Evolutionary conservation across 208 protist genomes (phyloP), one percentile per base, ranked within the genome.

Genomic region (Leishmania aethiopica): DNA sequence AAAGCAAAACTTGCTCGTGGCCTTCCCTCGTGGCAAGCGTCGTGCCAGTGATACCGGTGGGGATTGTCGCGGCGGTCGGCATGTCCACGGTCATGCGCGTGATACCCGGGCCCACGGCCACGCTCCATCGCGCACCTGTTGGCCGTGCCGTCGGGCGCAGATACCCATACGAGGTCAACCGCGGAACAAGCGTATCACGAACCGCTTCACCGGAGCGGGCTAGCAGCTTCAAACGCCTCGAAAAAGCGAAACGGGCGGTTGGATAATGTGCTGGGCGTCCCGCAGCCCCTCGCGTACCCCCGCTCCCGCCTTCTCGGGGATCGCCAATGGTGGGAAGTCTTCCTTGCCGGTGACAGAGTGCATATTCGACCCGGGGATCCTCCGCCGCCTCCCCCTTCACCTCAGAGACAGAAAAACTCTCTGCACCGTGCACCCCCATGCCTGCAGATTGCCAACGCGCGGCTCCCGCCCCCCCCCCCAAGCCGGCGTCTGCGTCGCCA

Each of bases 81-180:
- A 42, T 66, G 37, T n/a, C 60, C 28, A 42, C 40, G 40, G 71
- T 28, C 10, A 71, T 37, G 75, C 66, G 55, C 1, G n/a, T 55
- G 10, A 47, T 73, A 17, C 57, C 45, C 7, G 72, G 77, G 13
- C 40, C 77, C 8, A 80, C 62, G 8, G 45, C 62, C 28, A 62
- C n/a, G 62, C 62, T 73, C 60, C 62, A 78, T 84, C 8, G 81
- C 42, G 8, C 82, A 28, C 76, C 90, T 84, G 32, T 70, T 37
- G 77, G 62, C 28, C 71, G 22, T 8, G 77, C 71, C 1, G 57
- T 73, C 22, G 62, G 22, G 8, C 40, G 55, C 40, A 51, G 53
- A 42, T 62, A 80, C 28, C 49, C 59, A 8, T 53, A 53, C 1
- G 19, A n/a, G 35, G 57, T 49, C 51, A 55, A 1, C 25, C 25